Conservation (phyloP, 2,329 filamentous ascomycete genomes). For the Sarocladium oryzae region DNA sequence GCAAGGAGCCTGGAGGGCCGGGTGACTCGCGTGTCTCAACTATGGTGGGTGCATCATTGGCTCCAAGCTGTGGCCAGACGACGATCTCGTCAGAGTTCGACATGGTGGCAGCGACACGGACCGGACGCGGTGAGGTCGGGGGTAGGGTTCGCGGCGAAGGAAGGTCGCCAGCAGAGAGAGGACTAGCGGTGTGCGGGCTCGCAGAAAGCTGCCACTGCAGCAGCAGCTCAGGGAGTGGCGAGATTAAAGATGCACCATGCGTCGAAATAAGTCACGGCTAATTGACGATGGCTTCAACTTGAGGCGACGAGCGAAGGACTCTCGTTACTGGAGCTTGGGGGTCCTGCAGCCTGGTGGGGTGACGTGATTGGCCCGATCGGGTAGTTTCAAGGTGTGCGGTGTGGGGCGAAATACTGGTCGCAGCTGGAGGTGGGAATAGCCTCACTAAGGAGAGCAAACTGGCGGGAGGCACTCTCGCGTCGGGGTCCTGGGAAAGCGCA, state of each 20-base stretch:
- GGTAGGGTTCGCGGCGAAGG: too few species aligned
- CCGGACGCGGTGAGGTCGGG: constrained; percentile 36
- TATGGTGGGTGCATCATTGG: constrained; percentile 21
- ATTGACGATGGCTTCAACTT: neutral
- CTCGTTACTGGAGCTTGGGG: neutral
- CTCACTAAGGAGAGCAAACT: constrained; percentile 24
- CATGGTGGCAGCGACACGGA: constrained; percentile 16
- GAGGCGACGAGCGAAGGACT: neutral
- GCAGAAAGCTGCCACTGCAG: constrained; percentile 19
- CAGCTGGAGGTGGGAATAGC: constrained; percentile 28
- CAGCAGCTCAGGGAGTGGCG: neutral
- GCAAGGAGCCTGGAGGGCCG: constrained; percentile 19
- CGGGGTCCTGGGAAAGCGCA: neutral
- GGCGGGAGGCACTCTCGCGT: constrained; percentile 10
- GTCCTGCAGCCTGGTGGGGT: constrained; percentile 11
- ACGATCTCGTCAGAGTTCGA: constrained; percentile 44
- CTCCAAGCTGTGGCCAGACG: constrained; percentile 20
- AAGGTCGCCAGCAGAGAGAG: too few species aligned
- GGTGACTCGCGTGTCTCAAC: constrained; percentile 4
- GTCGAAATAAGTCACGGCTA: neutral
- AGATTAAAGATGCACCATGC: neutral
- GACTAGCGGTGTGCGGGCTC: constrained; percentile 28
- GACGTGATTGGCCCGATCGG: constrained; percentile 15
- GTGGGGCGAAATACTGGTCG: constrained; percentile 13
- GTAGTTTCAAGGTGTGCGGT: constrained; percentile 13